These are phyloP conservation scores for Nannochloropsis limnetica DNA, from an alignment of 352 stramenopile genomes.

Conservation along the genomic window DNA sequence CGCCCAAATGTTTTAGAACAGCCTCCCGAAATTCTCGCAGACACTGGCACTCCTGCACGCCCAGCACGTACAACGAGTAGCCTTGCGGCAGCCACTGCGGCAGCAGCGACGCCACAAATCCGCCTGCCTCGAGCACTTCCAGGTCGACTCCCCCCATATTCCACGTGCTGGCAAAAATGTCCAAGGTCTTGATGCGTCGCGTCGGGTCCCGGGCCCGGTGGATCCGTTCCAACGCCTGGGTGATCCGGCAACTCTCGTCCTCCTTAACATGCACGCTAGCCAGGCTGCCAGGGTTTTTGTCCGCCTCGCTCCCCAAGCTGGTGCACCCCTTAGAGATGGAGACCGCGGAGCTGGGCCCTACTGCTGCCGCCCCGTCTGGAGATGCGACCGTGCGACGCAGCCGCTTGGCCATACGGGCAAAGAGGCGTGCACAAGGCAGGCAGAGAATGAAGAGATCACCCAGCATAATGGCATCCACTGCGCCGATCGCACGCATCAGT, in stretches of 20 bases:
- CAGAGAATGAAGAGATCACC: slow-evolving; percentile 12
- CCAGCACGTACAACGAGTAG: slow-evolving; percentile 24
- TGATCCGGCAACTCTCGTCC: background rate
- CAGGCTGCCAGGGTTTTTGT: background rate
- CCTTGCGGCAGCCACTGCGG: background rate
- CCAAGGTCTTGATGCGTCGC: slow-evolving; percentile 19
- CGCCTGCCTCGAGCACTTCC: background rate
- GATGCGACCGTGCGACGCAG: background rate
- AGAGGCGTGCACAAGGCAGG: background rate
- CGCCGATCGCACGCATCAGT: background rate
- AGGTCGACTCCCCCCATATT: slow-evolving; percentile 18
- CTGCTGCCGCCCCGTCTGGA: background rate
- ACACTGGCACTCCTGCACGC: slow-evolving; percentile 26
- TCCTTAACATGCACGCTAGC: background rate
- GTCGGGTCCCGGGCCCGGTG: background rate
- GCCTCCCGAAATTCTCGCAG: slow-evolving; percentile 4
- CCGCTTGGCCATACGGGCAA: background rate
- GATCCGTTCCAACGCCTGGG: background rate
- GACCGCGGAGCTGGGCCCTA: background rate
- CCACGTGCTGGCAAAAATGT: slow-evolving; percentile 27
- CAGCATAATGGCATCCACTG: slow-evolving; percentile 8
- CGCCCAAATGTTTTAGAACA: background rate
- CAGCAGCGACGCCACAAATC: background rate
- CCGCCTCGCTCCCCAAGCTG: background rate
- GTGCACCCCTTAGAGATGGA: background rate